Evolutionary conservation across 192 early-diverging fungal genomes (phyloP), one percentile per base, ranked within the genome.

Genomic region (Spizellomyces sp.): DNA sequence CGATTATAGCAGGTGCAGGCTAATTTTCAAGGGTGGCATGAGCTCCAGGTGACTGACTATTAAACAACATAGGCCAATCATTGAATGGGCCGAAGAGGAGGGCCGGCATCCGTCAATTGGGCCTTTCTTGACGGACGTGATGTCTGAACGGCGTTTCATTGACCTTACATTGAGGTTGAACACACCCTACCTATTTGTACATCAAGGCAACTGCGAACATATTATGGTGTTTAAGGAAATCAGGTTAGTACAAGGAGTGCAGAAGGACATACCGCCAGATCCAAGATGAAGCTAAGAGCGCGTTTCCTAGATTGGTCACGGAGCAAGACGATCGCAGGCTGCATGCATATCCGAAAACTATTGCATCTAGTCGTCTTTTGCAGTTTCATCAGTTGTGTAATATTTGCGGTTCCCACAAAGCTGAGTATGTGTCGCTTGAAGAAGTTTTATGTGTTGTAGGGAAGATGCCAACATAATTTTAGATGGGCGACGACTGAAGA

Each of bases 131-230:
- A 52, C 36, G 27, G 57, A 41, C 17, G 44, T 5, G 17, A 74
- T 92, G 91, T 79, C 84, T 45, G 83, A 86, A 15, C 78, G 81
- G 4, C 75, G 69, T 61, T 89, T 94, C 57, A 69, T 77, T 43
- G 89, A 91, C 48, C 74, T 94, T 17, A 79, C 84, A 6, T 78
- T 94, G 57, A 81, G 83, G 7, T 67, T 90, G 50, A 84, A 88
- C 56, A 75, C 84, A 54, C 88, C 89, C 5, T 94, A 94, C 74
- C 70, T 86, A 36, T 89, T 91, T 60, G 82, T 88, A 9, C 93
- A 94, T 68, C 91, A 93, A 79, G 93, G 88, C 44, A 80, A 87
- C 61, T 94, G 93, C 72, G 86, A 93, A 70, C 93, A 94, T 62
- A 78, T 90, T 27, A 46, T 94, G 45, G 79, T 88, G 70, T 87